These are phyloP conservation scores for Baorangia bicolor DNA, from an alignment of 768 basidiomycete genomes.

Conservation along the genomic window DNA sequence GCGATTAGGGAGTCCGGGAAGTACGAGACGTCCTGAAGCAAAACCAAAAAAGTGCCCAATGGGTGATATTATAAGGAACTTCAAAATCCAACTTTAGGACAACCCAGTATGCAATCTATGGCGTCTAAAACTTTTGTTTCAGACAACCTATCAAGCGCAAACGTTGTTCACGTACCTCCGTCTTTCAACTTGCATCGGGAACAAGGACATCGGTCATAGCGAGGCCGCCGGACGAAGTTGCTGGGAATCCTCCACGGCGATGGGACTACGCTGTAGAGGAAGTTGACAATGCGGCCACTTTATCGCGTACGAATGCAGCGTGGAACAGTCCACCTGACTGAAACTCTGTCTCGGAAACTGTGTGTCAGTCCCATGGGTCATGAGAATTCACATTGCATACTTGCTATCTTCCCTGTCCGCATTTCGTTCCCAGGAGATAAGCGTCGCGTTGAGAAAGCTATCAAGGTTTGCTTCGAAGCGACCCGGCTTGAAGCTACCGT, in stretches of 20 bases:
- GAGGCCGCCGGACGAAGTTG: neutral
- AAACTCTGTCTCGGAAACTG: neutral
- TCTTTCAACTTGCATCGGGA: neutral
- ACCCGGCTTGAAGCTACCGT: too few relatives aligned
- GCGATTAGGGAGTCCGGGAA: neutral
- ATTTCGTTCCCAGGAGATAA: constrained; percentile 6
- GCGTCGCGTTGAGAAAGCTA: neutral
- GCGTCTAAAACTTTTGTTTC: neutral
- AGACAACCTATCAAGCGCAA: neutral
- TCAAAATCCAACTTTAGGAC: constrained; percentile 3
- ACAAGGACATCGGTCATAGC: neutral
- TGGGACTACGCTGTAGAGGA: neutral
- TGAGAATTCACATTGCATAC: neutral
- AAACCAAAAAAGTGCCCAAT: neutral
- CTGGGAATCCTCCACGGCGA: neutral
- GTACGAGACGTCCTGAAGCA: neutral
- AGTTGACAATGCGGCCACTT: neutral
- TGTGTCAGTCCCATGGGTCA: neutral
- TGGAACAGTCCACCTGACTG: neutral
- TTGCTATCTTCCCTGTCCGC: neutral
- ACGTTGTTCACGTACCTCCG: neutral
- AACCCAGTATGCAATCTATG: neutral
- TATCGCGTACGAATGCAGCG: neutral
- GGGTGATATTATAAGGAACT: neutral
- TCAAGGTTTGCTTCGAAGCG: too few relatives aligned